These are phyloP conservation scores for Lippia alba DNA, from an alignment of 305 asterid species.

Conservation along the genomic window DNA sequence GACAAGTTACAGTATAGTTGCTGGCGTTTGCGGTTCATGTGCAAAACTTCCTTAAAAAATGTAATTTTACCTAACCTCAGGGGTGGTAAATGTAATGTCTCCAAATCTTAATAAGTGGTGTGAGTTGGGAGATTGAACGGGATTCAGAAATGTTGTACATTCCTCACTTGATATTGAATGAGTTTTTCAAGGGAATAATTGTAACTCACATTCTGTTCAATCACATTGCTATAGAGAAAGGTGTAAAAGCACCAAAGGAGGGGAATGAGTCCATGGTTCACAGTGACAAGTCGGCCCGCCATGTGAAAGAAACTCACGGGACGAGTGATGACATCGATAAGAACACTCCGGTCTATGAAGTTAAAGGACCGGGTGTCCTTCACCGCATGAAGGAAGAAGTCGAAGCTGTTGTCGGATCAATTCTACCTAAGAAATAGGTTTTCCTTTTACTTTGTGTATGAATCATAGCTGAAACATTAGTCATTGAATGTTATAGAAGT, in stretches of 20 bases:
- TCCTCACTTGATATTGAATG: conserved; percentile 21
- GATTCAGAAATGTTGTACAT: background rate
- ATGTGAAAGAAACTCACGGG: conserved; percentile 79
- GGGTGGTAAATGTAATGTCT: too few relatives aligned
- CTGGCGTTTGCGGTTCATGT: too few relatives aligned
- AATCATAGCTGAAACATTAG: background rate
- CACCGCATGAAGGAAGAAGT: conserved; percentile 80
- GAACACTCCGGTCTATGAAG: conserved; percentile 64
- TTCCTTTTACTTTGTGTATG: background rate
- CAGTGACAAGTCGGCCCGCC: conserved; percentile 44
- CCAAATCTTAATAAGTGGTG: too few relatives aligned
- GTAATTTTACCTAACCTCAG: too few relatives aligned
- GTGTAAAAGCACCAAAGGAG: conserved; percentile 47
- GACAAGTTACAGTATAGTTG: too few relatives aligned
- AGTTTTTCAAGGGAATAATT: conserved; percentile 5
- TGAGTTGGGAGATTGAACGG: too few relatives aligned
- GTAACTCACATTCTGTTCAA: background rate
- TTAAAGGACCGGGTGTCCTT: conserved; percentile 71
- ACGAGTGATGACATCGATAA: conserved; percentile 62
- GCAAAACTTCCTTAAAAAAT: too few relatives aligned
- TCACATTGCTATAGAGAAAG: conserved; percentile 36
- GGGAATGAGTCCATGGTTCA: conserved; percentile 36
- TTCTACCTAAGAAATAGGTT: conserved; percentile 60
- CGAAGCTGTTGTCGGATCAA: conserved; percentile 69
- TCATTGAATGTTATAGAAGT: background rate